These are phyloP conservation scores for Neurospora sp. DNA, from an alignment of 2,329 filamentous ascomycete species.

Conservation along the genomic window DNA sequence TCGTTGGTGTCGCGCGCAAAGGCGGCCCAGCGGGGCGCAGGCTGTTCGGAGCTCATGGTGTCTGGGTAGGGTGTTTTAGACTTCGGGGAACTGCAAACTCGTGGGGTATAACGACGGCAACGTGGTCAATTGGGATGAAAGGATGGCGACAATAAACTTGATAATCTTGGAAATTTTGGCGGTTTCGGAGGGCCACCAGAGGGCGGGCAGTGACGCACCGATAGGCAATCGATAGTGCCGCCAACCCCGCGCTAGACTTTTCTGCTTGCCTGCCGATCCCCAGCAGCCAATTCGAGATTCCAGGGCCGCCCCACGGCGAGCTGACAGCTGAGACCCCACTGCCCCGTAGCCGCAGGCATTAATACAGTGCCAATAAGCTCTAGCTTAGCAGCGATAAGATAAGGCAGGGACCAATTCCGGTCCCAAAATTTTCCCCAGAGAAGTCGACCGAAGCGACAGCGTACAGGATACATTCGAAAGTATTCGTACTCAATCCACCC, in stretches of 20 bases:
- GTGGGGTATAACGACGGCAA: background rate
- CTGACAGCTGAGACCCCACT: background rate
- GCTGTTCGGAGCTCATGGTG: conserved; percentile 18
- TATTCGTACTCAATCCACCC: background rate
- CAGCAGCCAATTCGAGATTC: background rate
- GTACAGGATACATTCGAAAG: background rate
- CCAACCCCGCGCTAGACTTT: conserved; percentile 8
- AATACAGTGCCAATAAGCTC: background rate
- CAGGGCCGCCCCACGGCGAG: conserved; percentile 5
- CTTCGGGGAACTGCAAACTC: too few relatives aligned
- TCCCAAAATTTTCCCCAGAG: conserved; percentile 11
- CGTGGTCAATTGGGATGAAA: background rate
- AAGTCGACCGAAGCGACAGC: background rate
- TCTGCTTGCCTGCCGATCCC: conserved; percentile 10
- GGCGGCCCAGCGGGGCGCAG: conserved; percentile 54
- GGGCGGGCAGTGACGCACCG: background rate
- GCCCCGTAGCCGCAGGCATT: background rate
- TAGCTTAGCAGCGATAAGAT: background rate
- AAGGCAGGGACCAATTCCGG: background rate
- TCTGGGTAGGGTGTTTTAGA: background rate
- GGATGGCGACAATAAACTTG: conserved; percentile 2
- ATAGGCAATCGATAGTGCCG: conserved; percentile 1
- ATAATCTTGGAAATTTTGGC: conserved; percentile 1
- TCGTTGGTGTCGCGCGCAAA: conserved; percentile 92
- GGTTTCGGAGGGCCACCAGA: background rate